Conservation (phyloP, 805 yeast genomes). For the Pichia deserticola region DNA sequence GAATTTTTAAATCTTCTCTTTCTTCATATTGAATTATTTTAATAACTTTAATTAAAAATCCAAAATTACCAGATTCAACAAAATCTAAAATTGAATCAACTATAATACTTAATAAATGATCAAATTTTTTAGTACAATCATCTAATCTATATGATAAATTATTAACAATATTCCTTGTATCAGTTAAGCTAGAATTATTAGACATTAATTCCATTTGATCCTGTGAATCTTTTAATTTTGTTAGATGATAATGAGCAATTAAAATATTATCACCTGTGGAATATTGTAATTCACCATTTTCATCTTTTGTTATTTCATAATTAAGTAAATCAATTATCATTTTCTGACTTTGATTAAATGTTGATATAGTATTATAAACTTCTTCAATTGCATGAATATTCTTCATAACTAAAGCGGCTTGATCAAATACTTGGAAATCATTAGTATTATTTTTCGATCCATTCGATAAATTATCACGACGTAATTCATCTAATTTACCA, state of each 20-base stretch:
- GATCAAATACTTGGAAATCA: conserved; percentile 59
- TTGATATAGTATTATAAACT: conserved; percentile 55
- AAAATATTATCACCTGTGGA: conserved; percentile 50
- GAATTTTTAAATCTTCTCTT: conserved; percentile 57
- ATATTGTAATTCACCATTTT: conserved; percentile 12
- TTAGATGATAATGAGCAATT: conserved; percentile 61
- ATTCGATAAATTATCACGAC: conserved; percentile 32
- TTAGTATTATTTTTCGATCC: conserved; percentile 47
- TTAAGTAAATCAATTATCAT: conserved; percentile 49
- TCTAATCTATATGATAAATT: conserved; percentile 47
- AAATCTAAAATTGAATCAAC: conserved; percentile 60
- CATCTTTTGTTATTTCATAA: conserved; percentile 13
- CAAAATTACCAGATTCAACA: conserved; percentile 57
- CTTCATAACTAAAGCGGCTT: conserved; percentile 60
- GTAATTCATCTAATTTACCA: conserved; percentile 28
- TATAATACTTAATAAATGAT: conserved; percentile 53
- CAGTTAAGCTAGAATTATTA: conserved; percentile 35
- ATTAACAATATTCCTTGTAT: conserved; percentile 58
- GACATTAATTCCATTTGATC: conserved; percentile 65
- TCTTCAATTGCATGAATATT: conserved; percentile 63
- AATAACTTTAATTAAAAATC: conserved; percentile 62
- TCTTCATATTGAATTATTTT: conserved; percentile 78
- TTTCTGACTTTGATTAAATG: conserved; percentile 44
- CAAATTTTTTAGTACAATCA: conserved; percentile 50
- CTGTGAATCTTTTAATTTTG: conserved; percentile 65